These are phyloP conservation scores for Aspergillus tamarii DNA, from an alignment of 2,329 filamentous ascomycete genomes.

Conservation along the genomic window DNA sequence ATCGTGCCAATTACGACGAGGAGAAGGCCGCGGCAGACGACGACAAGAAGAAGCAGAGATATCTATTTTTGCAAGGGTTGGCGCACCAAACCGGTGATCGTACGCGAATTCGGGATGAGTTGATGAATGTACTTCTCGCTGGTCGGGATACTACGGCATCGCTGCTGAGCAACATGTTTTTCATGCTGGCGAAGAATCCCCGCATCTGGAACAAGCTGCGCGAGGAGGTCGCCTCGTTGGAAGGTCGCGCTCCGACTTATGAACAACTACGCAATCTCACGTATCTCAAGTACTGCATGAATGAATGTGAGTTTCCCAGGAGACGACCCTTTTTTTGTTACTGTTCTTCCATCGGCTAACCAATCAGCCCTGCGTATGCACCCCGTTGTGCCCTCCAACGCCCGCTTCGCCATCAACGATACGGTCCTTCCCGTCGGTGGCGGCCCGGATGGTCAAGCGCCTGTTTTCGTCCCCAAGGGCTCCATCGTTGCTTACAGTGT, in stretches of 20 bases:
- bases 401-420: conserved; percentile 37
- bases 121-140: conserved; percentile 54
- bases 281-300: conserved; percentile 29
- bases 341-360: background rate
- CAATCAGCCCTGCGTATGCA: conserved; percentile 43
- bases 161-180: conserved; percentile 48
- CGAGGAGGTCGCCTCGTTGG: conserved; percentile 27
- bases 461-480: conserved; percentile 67
- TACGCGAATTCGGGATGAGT: conserved; percentile 46
- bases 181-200: conserved; percentile 47
- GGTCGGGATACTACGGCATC: conserved; percentile 57
- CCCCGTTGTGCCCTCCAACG: conserved; percentile 48
- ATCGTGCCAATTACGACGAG: conserved; percentile 21
- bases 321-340: background rate
- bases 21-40: conserved; percentile 22
- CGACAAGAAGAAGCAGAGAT: conserved; percentile 26
- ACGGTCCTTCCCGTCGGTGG: conserved; percentile 55
- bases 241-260: conserved; percentile 27
- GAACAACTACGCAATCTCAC: conserved; percentile 27
- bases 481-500: conserved; percentile 67
- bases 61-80: conserved; percentile 53
- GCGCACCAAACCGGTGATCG: conserved; percentile 48
- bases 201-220: conserved; percentile 41
- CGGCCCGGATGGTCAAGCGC: conserved; percentile 60
- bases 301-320: conserved; percentile 24